Evolutionary conservation across 2,329 filamentous ascomycete genomes (phyloP).

Genomic region (Aspergillus sp.): DNA sequence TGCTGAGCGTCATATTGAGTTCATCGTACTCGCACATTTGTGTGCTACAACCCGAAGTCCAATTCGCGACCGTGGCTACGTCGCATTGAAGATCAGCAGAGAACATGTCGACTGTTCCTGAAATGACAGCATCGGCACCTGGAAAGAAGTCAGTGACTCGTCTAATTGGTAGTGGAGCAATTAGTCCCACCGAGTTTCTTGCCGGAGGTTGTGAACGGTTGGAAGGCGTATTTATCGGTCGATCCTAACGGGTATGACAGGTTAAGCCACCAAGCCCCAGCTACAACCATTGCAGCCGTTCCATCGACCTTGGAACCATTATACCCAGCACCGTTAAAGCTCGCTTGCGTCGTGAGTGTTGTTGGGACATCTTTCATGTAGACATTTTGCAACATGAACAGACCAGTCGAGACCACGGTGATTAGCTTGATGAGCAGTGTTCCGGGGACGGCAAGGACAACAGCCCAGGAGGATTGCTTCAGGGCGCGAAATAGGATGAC

Average conservation of each 20-base stretch:
- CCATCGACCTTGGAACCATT: neutral
- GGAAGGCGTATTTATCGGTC: conserved; percentile 13
- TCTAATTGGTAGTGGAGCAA: too few species aligned
- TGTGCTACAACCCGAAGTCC: conserved; percentile 4
- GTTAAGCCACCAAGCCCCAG: neutral
- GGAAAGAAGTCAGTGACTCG: neutral
- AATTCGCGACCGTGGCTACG: conserved; percentile 8
- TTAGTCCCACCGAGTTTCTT: neutral
- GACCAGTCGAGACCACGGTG: conserved; percentile 14
- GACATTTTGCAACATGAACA: conserved; percentile 12
- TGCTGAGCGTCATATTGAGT: conserved; percentile 5
- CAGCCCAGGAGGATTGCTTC: neutral
- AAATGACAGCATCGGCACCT: conserved; percentile 3
- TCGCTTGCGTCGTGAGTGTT: neutral
- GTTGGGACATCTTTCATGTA: neutral
- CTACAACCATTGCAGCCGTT: conserved; percentile 3
- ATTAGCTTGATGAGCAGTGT: conserved; percentile 11
- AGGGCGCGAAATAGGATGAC: conserved; percentile 1
- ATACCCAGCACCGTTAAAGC: conserved; percentile 1
- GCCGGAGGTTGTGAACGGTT: conserved; percentile 3
- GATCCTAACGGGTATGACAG: conserved; percentile 8
- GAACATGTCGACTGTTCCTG: conserved; percentile 7
- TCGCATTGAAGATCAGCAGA: conserved; percentile 9
- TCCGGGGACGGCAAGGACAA: conserved; percentile 4
- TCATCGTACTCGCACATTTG: neutral